These are phyloP conservation scores for Coprinopsis strossmayeri DNA, from an alignment of 768 basidiomycete species.

Conservation along the genomic window DNA sequence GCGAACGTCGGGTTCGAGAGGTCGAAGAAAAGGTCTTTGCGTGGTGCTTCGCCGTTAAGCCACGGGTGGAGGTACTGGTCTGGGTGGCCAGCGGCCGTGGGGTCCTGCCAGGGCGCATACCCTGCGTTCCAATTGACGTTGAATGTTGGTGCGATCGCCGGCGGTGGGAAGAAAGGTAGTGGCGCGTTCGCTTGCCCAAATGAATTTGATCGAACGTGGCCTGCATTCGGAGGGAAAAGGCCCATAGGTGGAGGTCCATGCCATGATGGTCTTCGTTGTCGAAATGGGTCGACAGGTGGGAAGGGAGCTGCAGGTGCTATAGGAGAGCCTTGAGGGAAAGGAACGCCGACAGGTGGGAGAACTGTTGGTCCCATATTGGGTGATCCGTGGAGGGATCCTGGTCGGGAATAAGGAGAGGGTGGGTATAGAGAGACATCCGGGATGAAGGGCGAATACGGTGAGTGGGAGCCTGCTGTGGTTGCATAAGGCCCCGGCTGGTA, in stretches of 20 bases:
- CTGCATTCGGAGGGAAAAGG: constrained; percentile 11
- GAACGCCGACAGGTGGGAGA: constrained; percentile 16
- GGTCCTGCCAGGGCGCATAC: constrained; percentile 5
- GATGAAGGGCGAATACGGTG: constrained; percentile 26
- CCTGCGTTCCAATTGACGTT: constrained; percentile 11
- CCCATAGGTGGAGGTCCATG: constrained; percentile 15
- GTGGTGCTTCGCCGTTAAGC: constrained; percentile 44
- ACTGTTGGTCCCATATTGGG: constrained; percentile 13
- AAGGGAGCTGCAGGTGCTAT: constrained; percentile 3
- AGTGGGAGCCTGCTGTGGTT: constrained; percentile 21
- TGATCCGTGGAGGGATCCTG: constrained; percentile 16
- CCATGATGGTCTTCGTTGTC: constrained; percentile 19
- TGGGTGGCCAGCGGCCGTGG: constrained; percentile 2
- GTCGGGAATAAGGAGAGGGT: constrained; percentile 26
- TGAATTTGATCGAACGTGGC: constrained; percentile 13
- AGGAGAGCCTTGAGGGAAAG: too few relatives aligned
- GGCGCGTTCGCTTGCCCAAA: constrained; percentile 5
- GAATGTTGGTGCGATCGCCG: not conserved
- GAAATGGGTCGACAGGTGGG: constrained; percentile 16
- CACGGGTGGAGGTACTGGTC: constrained; percentile 37
- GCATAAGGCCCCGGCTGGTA: constrained; percentile 28
- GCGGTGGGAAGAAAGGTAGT: not conserved
- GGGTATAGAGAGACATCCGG: constrained; percentile 30
- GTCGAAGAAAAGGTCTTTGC: constrained; percentile 47
- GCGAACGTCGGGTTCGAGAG: constrained; percentile 40